Conservation (phyloP, 2,329 filamentous ascomycete genomes). For the Epichloe bromicola region DNA sequence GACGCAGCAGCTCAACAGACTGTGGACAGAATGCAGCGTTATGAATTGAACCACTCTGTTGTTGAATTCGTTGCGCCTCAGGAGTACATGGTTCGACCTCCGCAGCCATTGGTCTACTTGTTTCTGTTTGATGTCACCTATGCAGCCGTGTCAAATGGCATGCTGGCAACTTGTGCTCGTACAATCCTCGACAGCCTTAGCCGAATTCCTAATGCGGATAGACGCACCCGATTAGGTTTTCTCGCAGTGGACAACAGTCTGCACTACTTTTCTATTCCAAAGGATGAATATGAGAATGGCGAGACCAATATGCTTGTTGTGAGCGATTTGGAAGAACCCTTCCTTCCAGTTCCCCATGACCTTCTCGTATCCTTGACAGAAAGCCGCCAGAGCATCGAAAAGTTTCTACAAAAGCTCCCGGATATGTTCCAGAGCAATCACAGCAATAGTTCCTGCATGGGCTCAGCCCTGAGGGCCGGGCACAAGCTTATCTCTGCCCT, state of each 20-base stretch:
- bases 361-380: constrained; percentile 81
- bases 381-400: constrained; percentile 81
- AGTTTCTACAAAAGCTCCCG: constrained; percentile 79
- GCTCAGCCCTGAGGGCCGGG: constrained; percentile 78
- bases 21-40: constrained; percentile 80
- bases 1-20: constrained; percentile 83
- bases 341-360: constrained; percentile 85
- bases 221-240: constrained; percentile 84
- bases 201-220: constrained; percentile 94
- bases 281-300: constrained; percentile 70
- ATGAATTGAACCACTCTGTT: constrained; percentile 90
- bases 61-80: constrained; percentile 96
- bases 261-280: constrained; percentile 91
- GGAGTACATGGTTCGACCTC: constrained; percentile 98
- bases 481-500: constrained; percentile 93
- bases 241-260: constrained; percentile 89
- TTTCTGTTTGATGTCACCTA: constrained; percentile 95
- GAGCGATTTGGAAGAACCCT: constrained; percentile 90
- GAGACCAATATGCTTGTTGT: constrained; percentile 89
- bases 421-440: constrained; percentile 96
- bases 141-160: constrained; percentile 74
- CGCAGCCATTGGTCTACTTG: constrained; percentile 87
- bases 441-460: constrained; percentile 84
- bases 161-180: constrained; percentile 81
- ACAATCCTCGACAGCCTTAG: constrained; percentile 92